Evolutionary conservation across 78 protist genomes (phyloP), one percentile per base, ranked within the genome.

Genomic region (Salpingoeca rosetta): DNA sequence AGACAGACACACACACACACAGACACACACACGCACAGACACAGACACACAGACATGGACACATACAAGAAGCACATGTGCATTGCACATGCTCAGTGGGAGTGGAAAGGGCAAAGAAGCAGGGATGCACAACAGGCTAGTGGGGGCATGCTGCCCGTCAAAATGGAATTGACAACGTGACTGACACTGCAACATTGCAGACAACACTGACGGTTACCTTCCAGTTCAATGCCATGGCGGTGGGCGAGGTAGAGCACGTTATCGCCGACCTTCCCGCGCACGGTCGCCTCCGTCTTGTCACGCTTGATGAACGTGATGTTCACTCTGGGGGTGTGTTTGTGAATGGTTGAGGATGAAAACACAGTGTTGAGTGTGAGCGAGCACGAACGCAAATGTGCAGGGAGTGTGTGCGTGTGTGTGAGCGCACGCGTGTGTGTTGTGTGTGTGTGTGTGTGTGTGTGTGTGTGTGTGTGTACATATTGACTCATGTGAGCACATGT

Each of bases 221-320:
- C 97, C 11, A 95, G 86, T 28, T 92, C 93, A 22, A 95, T 85
- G 45, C 86, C 94, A 80, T 92, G 77, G 0, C 91, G 84, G 78
- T 95, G 97, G 39, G 95, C 95, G 43, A 90, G 90, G 26, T 91
- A 92, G 73, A 95, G 82, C 17, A 93, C 81, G 56, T 88, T 88
- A 78, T 88, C 91, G 24, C 91, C 91, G 2, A 88, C 91, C 40
- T 88, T 88, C 3, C 91, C 91, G 0, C 79, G 35, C 0, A 88
- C 17, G 0, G 7, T 41, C 0, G 36, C 45, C 2, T 39, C 37
- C 74, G 38, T 73, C 22, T 87, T 87, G 65, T 83, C 84, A 0
- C 91, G 75, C 36, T 24, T 17, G 31, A 88, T 42, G 37, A 57
- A 72, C 31, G 77, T 37, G 7, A 88, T 36, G 45, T 88, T 88